Evolutionary conservation across 495 filamentous ascomycete species (phyloP), one percentile per base, ranked within the genome.

Genomic region (Staphylotrichum tortipilum): DNA sequence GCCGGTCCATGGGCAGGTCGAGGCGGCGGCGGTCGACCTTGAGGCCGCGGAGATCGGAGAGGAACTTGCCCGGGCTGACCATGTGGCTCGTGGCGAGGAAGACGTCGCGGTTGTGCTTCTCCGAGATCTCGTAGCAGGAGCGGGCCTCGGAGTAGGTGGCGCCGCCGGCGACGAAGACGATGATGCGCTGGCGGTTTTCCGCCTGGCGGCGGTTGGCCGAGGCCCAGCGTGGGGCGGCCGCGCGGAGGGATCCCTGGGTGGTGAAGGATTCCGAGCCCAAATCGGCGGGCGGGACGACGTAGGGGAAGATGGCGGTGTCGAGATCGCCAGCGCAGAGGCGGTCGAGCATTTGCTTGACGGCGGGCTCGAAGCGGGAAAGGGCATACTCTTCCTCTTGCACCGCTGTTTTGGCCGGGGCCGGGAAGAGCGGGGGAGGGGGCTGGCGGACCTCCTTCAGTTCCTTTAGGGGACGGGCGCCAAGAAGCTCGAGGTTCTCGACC

Each of bases 91-190:
- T 90, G n/a, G 82, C 84, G 11, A 98, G 77, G 67, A 89, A 90
- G n/a, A 95, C 75, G 55, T 97, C 92, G 35, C 84, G 80, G 47
- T 75, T 78, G 51, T 75, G 78, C 40, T 77, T 58, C 50, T 84
- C 75, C 8, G 86, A 84, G 37, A 91, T 64, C 54, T 98, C 90
- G 58, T 97, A 96, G 68, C 92, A 97, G 17, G 84, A 75, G 44
- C 94, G 81, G 7, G 85, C 72, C 68, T 98, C 92, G 1, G 85
- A 84, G 64, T 90, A 92, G 3, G 90, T 98, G 7, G 94, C 94
- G 34, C 92, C 92, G 30, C 94, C 92, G 17, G 92, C 91, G 81
- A 97, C 85, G 65, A 96, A 96, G 39, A 97, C 84, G 50, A 98
- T 85, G 38, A 97, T 80, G 35, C 92, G 83, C 66, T 98, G 92